These are phyloP conservation scores for Microcyclospora pomicola DNA, from an alignment of 2,329 filamentous ascomycete genomes.

Conservation along the genomic window DNA sequence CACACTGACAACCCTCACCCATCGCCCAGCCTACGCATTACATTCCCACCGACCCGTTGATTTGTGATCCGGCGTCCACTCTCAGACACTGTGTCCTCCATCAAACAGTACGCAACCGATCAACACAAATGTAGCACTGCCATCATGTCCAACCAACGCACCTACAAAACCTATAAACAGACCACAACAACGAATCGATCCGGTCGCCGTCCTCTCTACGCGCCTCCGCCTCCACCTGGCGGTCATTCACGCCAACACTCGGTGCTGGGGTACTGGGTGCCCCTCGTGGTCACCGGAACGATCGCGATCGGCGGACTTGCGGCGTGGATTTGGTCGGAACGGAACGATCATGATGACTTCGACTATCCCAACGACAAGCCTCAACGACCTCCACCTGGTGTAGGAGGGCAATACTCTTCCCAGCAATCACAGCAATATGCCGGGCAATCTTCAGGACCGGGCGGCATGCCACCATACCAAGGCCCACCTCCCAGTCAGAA, in stretches of 20 bases:
- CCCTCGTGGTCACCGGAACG: conserved; percentile 72
- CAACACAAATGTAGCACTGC: conserved; percentile 3
- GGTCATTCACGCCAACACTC: conserved; percentile 35
- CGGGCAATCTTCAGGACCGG: conserved; percentile 8
- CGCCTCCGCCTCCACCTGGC: conserved; percentile 22
- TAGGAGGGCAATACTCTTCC: conserved; percentile 7
- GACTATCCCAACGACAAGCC: conserved; percentile 34
- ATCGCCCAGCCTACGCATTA: no score
- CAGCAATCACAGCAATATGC: conserved; percentile 14
- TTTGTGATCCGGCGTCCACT: no score
- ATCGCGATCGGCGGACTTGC: conserved; percentile 75
- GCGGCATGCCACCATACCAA: conserved; percentile 7
- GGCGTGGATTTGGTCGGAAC: conserved; percentile 90
- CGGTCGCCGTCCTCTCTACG: conserved; percentile 34
- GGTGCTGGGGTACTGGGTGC: conserved; percentile 74
- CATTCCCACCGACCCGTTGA: no score
- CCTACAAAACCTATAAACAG: conserved; percentile 14
- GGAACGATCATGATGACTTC: conserved; percentile 58
- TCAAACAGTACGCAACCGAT: not conserved
- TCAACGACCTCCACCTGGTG: conserved; percentile 14
- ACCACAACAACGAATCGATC: conserved; percentile 34
- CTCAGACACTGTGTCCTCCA: no score
- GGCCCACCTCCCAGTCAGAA: conserved; percentile 13
- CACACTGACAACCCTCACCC: no score
- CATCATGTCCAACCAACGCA: conserved; percentile 41